These are phyloP conservation scores for Tuber umbilicatum DNA, from an alignment of 495 filamentous ascomycete genomes.

Conservation along the genomic window DNA sequence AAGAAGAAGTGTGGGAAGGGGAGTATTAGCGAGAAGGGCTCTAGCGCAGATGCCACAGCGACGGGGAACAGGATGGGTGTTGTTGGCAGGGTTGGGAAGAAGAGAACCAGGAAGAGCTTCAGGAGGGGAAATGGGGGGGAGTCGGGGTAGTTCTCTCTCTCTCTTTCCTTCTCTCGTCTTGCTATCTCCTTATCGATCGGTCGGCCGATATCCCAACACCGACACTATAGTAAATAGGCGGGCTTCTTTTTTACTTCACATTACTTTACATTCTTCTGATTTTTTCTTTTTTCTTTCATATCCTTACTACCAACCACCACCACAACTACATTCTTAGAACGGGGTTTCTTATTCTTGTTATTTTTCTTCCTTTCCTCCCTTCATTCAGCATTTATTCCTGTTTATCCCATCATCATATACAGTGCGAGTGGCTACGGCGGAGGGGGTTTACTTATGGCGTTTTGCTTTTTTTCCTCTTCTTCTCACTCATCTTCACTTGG, in stretches of 20 bases:
- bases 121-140: neutral
- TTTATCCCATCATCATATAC: neutral
- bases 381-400: neutral
- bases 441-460: neutral
- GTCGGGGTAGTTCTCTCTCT: neutral
- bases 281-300: slow-evolving; percentile 5
- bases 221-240: slow-evolving; percentile 16
- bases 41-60: slow-evolving; percentile 10
- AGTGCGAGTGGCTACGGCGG: neutral
- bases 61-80: slow-evolving; percentile 22
- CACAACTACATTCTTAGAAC: slow-evolving; percentile 4
- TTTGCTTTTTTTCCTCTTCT: neutral
- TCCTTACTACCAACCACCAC: neutral
- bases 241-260: neutral
- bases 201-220: slow-evolving; percentile 13
- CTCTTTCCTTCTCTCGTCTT: neutral
- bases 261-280: slow-evolving; percentile 1
- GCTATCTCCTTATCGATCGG: neutral
- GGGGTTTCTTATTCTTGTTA: slow-evolving; percentile 6
- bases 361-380: slow-evolving; percentile 5
- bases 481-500: neutral
- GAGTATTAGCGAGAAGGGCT: slow-evolving; percentile 26
- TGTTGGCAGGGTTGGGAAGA: neutral
- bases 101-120: neutral
- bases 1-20: slow-evolving; percentile 23